These are phyloP conservation scores for Scortechinia acanthostroma DNA, from an alignment of 2,329 filamentous ascomycete species.

Conservation along the genomic window DNA sequence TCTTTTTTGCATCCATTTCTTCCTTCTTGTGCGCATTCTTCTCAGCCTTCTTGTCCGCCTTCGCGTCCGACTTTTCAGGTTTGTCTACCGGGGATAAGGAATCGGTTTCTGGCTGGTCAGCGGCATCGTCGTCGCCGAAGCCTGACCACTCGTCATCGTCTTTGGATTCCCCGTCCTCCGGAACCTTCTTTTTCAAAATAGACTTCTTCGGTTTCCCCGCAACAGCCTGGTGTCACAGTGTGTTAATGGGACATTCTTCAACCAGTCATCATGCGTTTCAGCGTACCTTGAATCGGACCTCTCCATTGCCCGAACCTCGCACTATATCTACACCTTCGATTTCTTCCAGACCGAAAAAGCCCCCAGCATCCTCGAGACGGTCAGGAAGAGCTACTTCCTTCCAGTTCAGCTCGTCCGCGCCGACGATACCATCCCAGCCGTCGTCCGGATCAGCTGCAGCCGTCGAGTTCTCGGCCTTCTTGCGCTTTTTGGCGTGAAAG, in stretches of 20 bases:
- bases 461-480: not conserved
- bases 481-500: not conserved
- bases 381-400: not conserved
- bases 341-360: constrained; percentile 86
- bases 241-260: too few relatives aligned
- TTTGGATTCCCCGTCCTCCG: constrained; percentile 10
- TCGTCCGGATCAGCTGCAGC: not conserved
- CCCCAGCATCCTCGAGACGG: constrained; percentile 73
- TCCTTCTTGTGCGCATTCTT: constrained; percentile 13
- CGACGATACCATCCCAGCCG: not conserved
- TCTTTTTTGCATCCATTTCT: constrained; percentile 14
- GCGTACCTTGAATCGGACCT: constrained; percentile 31
- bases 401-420: not conserved
- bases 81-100: constrained; percentile 4
- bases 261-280: too few relatives aligned
- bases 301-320: constrained; percentile 47
- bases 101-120: constrained; percentile 2
- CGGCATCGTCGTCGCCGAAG: constrained; percentile 18
- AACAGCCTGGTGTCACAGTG: not conserved
- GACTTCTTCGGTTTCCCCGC: constrained; percentile 7
- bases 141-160: constrained; percentile 17
- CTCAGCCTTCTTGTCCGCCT: constrained; percentile 15
- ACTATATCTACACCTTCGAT: constrained; percentile 87
- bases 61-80: constrained; percentile 6
- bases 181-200: constrained; percentile 9